A percentile compares a stretch with the other conserved stretches of the same genome.
Conservation (phyloP, 192 early-diverging fungal genomes). For the Coemansia sp. region DNA sequence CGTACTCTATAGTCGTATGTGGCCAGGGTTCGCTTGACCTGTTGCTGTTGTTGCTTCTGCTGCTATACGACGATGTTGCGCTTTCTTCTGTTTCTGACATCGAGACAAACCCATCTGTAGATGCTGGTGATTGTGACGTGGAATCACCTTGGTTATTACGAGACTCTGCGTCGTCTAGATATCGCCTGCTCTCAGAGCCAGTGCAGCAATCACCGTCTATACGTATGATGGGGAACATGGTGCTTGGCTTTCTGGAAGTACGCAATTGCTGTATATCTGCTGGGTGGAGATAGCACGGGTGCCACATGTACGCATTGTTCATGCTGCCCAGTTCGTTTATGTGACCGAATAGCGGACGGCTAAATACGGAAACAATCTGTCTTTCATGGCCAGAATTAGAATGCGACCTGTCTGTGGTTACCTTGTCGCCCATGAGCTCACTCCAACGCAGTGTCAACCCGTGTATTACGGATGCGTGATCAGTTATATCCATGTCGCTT, state of each 20-base stretch:
- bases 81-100: not conserved
- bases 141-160: not conserved
- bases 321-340: not conserved
- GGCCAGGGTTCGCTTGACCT: conserved; percentile 27
- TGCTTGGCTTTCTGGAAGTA: not conserved
- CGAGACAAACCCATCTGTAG: not conserved
- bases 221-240: not conserved
- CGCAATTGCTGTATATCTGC: not conserved
- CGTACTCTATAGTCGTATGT: conserved; percentile 19
- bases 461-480: conserved; percentile 10
- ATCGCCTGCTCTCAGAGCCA: not conserved
- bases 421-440: not conserved
- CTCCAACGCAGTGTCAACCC: conserved; percentile 12
- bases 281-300: conserved; percentile 17
- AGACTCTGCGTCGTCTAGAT: not conserved
- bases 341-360: conserved; percentile 10
- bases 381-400: not conserved
- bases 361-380: not conserved
- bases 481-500: not conserved
- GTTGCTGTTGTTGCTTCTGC: too few relatives aligned
- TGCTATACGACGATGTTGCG: not conserved
- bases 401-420: not conserved
- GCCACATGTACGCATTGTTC: conserved; percentile 36
- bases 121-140: not conserved
- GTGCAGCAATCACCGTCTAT: too few relatives aligned